These are phyloP conservation scores for Pyrus bretschneideri DNA, from an alignment of 306 rosid genomes.

Conservation along the genomic window DNA sequence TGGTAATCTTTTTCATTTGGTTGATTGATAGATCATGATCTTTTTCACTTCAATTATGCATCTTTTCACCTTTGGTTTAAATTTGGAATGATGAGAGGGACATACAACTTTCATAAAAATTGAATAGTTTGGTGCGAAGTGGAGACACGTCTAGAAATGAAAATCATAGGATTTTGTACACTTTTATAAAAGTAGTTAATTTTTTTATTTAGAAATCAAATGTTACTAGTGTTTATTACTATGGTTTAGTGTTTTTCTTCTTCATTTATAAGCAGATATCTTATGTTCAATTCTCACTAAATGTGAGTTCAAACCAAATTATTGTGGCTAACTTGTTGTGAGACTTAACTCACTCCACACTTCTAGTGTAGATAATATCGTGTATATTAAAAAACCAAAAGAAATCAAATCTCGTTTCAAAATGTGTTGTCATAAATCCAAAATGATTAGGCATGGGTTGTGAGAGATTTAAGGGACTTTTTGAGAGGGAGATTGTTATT, in stretches of 20 bases:
- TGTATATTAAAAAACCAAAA: no score
- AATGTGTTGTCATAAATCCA: background rate
- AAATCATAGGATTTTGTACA: conserved; percentile 18
- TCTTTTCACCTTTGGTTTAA: conserved; percentile 37
- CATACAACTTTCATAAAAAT: conserved; percentile 8
- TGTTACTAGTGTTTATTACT: no score
- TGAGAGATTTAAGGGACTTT: conserved; percentile 51
- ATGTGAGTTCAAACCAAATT: no score
- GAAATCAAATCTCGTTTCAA: no score
- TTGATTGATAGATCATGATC: conserved; percentile 73
- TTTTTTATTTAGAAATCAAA: background rate
- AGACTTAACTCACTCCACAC: no score
- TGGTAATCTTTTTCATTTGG: conserved; percentile 35
- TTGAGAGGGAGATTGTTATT: conserved; percentile 10
- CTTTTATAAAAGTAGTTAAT: conserved; percentile 27
- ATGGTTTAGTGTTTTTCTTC: no score
- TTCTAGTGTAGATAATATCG: no score
- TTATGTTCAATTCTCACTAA: no score
- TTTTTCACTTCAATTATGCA: conserved; percentile 33
- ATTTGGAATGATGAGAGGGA: conserved; percentile 34
- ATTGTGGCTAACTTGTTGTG: no score
- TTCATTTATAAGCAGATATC: no score
- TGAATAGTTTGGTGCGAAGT: conserved; percentile 28
- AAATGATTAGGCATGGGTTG: conserved; percentile 55
- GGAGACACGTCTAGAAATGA: conserved; percentile 16